Evolutionary conservation across 768 basidiomycete genomes (phyloP), one percentile per base, ranked within the genome.

Genomic region (Trichaptum fuscoviolaceum): DNA sequence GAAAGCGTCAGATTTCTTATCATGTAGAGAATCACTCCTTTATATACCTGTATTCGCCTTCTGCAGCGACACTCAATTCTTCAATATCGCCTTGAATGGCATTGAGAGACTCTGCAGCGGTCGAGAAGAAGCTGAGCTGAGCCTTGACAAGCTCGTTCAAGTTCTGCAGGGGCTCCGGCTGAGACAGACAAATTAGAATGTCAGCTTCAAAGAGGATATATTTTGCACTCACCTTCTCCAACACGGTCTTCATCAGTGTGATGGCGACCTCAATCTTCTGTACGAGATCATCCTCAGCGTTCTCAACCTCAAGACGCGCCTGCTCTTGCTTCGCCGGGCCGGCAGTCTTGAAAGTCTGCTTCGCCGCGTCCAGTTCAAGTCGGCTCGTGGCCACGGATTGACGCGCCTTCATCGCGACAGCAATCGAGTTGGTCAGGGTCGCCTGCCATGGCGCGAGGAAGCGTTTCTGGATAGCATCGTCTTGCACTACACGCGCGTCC

Each of bases 191-290:
- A 60, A 64, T 27, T 64, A 27, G 67, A 59, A 63, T 26, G 24
- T 25, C n/a, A 18, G n/a, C 24, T 26, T n/a, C 27, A 52, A 5
- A 57, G 23, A 8, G 8, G 64, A 25, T 24, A 2, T 17, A 18
- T 12, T n/a, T 8, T 63, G n/a, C 20, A 82, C 91, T 65, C 69
- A 97, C 96, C 78, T 98, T 98, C 72, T 99, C 96, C 52, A 99
- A 84, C 18, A 99, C 96, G n/a, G 93, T 91, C 83, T 96, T 96
- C 95, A 97, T 96, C 58, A 95, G 84, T 1, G 91, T 92, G 71
- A 97, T 97, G 0, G 96, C 96, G 34, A 96, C 91, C 77, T 99
- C 97, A 25, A 97, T 99, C 83, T 94, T 95, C 75, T 96, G 95
- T 6, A 99, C 97, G 35, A 99, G 86, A 77, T 96, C 94, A 75